Conservation (phyloP, 257 asterid genomes). For the Lavandula angustifolia region DNA sequence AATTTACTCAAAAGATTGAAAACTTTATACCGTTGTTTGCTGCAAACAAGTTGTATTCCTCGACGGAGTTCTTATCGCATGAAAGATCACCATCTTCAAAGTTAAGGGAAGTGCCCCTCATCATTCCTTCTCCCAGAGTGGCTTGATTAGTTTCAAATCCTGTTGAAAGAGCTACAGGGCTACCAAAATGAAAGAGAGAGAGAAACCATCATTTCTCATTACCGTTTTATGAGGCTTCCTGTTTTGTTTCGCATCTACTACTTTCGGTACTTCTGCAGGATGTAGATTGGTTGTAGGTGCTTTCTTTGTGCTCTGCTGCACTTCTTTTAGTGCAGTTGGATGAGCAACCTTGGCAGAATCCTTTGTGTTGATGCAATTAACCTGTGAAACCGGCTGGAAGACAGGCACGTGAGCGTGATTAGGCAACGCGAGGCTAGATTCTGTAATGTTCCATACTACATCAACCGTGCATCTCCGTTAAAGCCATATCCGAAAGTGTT, state of each 20-base stretch:
- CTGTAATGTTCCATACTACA: slow-evolving; percentile 72
- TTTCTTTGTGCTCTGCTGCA: slow-evolving; percentile 32
- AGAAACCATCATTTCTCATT: slow-evolving; percentile 58
- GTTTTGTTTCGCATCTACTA: slow-evolving; percentile 38
- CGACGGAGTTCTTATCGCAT: slow-evolving; percentile 55
- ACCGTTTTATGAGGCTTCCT: slow-evolving; percentile 47
- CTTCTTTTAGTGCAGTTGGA: slow-evolving; percentile 41
- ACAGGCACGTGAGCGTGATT: slow-evolving; percentile 57
- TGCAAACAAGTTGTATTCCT: slow-evolving; percentile 91
- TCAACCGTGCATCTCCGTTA: slow-evolving; percentile 57
- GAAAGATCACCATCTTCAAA: slow-evolving; percentile 37
- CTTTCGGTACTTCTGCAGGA: slow-evolving; percentile 38
- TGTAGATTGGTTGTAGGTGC: slow-evolving; percentile 35
- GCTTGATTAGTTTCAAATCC: slow-evolving; percentile 57
- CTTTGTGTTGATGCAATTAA: slow-evolving; percentile 43
- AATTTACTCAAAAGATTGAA: slow-evolving; percentile 67
- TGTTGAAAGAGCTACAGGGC: slow-evolving; percentile 76
- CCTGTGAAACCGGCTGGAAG: slow-evolving; percentile 61
- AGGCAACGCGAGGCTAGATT: slow-evolving; percentile 54
- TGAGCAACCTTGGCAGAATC: slow-evolving; percentile 46
- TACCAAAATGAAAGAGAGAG: slow-evolving; percentile 96
- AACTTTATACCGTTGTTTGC: slow-evolving; percentile 76
- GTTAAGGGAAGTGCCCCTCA: slow-evolving; percentile 37
- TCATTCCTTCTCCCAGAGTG: slow-evolving; percentile 47
- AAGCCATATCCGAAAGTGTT: slow-evolving; percentile 62